Conservation (phyloP, 164 flowering plant species). For the Tinospora cordifolia region DNA sequence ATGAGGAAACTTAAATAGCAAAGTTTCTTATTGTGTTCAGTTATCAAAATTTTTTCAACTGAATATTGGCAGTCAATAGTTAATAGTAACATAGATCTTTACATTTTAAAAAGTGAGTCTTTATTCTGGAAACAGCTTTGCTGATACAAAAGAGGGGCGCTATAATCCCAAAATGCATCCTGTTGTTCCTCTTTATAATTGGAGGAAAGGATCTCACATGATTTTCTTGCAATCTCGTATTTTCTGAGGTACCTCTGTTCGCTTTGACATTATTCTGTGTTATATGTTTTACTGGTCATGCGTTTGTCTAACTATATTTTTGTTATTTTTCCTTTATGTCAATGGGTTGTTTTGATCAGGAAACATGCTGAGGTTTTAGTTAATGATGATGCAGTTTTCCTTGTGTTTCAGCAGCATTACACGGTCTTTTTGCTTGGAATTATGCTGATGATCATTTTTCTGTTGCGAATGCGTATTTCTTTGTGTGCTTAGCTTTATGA, state of each 20-base stretch:
- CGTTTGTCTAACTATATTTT: slow-evolving; percentile 7
- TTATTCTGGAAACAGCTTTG: slow-evolving; percentile 73
- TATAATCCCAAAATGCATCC: slow-evolving; percentile 96
- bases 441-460: slow-evolving; percentile 3
- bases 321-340: slow-evolving; percentile 19
- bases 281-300: not conserved
- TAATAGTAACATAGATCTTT: no score
- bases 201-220: slow-evolving; percentile 99
- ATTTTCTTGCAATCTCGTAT: not conserved
- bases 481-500: not conserved
- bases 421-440: slow-evolving; percentile 38
- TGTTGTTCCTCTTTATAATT: slow-evolving; percentile 65
- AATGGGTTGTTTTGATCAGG: slow-evolving; percentile 89
- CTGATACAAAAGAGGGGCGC: slow-evolving; percentile 87
- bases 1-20: no score
- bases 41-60: no score
- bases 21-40: no score
- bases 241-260: not conserved
- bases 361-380: slow-evolving; percentile 83
- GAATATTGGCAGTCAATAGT: no score
- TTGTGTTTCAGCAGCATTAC: slow-evolving; percentile 78
- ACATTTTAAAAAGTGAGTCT: no score
- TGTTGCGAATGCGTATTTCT: not conserved
- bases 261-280: not conserved
- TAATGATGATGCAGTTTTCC: slow-evolving; percentile 58